A percentile compares a stretch with the other conserved stretches of the same genome.
These are phyloP conservation scores for Kodamaea derodonti DNA, from an alignment of 1,139 yeast genomes.

Conservation along the genomic window DNA sequence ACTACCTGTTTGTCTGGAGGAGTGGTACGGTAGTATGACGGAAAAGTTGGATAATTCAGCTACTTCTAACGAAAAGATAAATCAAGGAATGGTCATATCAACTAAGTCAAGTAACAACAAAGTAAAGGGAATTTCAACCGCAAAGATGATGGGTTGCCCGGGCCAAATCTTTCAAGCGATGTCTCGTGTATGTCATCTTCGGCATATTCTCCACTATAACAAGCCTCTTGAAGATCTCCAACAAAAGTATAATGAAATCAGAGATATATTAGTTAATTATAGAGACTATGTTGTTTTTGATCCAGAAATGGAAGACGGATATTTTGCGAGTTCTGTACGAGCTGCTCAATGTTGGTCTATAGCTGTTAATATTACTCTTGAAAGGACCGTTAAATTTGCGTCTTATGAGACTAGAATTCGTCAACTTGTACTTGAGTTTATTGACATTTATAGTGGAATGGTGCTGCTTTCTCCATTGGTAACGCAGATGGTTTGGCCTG, in stretches of 20 bases:
- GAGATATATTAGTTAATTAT: slow-evolving; percentile 31
- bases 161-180: slow-evolving; percentile 48
- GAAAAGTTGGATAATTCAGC: background rate
- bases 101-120: background rate
- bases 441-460: slow-evolving; percentile 40
- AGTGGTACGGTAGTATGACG: slow-evolving; percentile 42
- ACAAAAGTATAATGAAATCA: slow-evolving; percentile 24
- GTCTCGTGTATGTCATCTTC: slow-evolving; percentile 36
- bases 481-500: slow-evolving; percentile 61
- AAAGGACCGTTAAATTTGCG: slow-evolving; percentile 25
- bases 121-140: slow-evolving; percentile 33
- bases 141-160: slow-evolving; percentile 55
- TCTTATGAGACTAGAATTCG: slow-evolving; percentile 17
- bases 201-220: slow-evolving; percentile 27
- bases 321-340: slow-evolving; percentile 22
- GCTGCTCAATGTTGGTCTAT: slow-evolving; percentile 56
- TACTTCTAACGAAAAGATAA: background rate
- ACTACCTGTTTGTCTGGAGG: slow-evolving; percentile 46
- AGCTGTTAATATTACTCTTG: slow-evolving; percentile 39
- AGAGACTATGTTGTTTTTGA: slow-evolving; percentile 41
- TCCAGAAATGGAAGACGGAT: slow-evolving; percentile 12
- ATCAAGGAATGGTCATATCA: no score
- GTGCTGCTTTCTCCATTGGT: slow-evolving; percentile 41
- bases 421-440: slow-evolving; percentile 40
- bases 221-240: slow-evolving; percentile 9